These are phyloP conservation scores for Erigeron canadensis DNA, from an alignment of 129 eudicot genomes.

Conservation along the genomic window DNA sequence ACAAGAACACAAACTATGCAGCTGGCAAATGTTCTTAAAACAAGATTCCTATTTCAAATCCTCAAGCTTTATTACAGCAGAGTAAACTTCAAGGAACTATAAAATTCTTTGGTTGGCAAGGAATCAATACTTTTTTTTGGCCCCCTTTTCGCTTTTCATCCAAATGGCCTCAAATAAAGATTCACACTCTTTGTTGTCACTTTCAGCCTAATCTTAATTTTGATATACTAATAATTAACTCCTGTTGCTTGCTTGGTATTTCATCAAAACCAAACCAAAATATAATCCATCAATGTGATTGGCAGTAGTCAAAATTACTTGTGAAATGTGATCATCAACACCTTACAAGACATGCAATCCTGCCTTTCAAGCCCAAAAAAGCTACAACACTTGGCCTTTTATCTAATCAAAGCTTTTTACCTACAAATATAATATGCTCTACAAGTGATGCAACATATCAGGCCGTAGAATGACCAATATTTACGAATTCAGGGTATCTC, in stretches of 20 bases:
- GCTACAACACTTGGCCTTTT: not conserved
- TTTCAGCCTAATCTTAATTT: slow-evolving; percentile 23
- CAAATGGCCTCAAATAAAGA: slow-evolving; percentile 27
- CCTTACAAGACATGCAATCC: slow-evolving; percentile 40
- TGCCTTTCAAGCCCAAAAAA: slow-evolving; percentile 31
- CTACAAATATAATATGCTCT: not conserved
- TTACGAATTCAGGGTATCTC: slow-evolving; percentile 24
- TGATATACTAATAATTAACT: not conserved
- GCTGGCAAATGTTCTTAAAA: slow-evolving; percentile 35
- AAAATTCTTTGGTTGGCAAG: slow-evolving; percentile 40
- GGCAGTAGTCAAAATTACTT: slow-evolving; percentile 30
- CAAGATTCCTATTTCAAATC: slow-evolving; percentile 29
- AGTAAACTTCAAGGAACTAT: slow-evolving; percentile 38
- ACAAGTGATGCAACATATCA: not conserved
- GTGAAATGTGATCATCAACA: slow-evolving; percentile 35
- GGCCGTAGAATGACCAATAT: not conserved
- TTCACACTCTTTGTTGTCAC: slow-evolving; percentile 27
- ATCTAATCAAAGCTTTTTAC: slow-evolving; percentile 15
- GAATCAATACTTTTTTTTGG: slow-evolving; percentile 27
- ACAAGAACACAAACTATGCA: slow-evolving; percentile 27
- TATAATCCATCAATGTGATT: slow-evolving; percentile 23
- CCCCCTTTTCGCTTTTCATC: slow-evolving; percentile 23
- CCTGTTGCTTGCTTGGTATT: slow-evolving; percentile 20
- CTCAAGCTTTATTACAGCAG: slow-evolving; percentile 37
- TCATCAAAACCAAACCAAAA: slow-evolving; percentile 21